phyloP scores from a whole-genome alignment of 768 basidiomycete genomes.

The Bullera alba region DNA sequence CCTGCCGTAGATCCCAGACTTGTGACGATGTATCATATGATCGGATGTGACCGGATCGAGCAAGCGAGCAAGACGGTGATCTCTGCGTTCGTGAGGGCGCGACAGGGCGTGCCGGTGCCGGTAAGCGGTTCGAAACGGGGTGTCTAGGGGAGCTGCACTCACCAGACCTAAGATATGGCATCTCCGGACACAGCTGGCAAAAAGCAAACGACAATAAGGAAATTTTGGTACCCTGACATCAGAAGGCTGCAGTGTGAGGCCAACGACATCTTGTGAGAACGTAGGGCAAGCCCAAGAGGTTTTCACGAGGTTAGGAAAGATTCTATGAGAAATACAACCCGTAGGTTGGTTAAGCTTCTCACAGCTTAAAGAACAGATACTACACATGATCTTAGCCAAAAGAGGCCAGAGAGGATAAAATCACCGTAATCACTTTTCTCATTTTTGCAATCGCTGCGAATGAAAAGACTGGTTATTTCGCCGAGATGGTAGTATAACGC shows the following conservation, averaged over 20 bases:
- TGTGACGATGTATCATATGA: too few relatives aligned
- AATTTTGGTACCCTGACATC: constrained; percentile 30
- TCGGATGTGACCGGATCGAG: too few relatives aligned
- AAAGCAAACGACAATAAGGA: not conserved
- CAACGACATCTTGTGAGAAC: constrained; percentile 33
- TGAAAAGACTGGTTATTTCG: too few relatives aligned
- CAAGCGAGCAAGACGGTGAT: too few relatives aligned
- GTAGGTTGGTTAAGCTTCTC: constrained; percentile 31
- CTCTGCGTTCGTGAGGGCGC: too few relatives aligned
- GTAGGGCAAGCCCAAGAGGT: constrained; percentile 39
- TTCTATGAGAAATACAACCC: constrained; percentile 22
- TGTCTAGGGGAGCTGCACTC: too few relatives aligned
- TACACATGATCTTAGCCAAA: constrained; percentile 46
- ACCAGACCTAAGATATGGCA: too few relatives aligned
- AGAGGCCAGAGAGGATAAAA: constrained; percentile 43
- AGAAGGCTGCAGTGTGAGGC: constrained; percentile 37
- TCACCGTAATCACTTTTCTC: not conserved
- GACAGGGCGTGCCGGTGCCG: too few relatives aligned
- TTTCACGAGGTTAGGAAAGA: constrained; percentile 21
- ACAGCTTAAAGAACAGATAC: constrained; percentile 43
- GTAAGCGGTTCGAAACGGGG: too few relatives aligned
- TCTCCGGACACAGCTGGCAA: too few relatives aligned
- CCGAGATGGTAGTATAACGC: too few relatives aligned
- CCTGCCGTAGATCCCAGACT: too few relatives aligned
- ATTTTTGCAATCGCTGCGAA: not conserved